phyloP scores from a whole-genome alignment of 23 red algal species.

The Gracilaria caudata region DNA sequence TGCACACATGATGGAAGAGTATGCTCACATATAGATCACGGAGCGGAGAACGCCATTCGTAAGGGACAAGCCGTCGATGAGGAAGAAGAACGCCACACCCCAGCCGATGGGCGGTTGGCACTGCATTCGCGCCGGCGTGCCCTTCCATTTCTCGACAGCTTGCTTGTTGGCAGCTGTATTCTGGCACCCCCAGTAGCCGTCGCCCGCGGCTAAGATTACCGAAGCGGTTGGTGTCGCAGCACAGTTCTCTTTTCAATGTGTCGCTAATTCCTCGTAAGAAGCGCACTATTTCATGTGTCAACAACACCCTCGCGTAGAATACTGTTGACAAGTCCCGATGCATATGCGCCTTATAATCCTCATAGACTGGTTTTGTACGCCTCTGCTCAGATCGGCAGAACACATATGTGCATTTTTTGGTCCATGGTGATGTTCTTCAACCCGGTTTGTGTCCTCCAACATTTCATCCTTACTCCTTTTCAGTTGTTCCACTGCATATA shows the following conservation, averaged over 20 bases:
- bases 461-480: background rate
- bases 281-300: background rate
- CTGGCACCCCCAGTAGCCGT: background rate
- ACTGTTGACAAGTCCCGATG: background rate
- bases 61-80: background rate
- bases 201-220: background rate
- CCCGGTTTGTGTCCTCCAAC: background rate
- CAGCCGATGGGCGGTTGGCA: no score
- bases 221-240: background rate
- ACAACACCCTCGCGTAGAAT: background rate
- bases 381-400: background rate
- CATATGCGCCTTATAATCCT: constrained; percentile 11
- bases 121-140: background rate
- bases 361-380: background rate
- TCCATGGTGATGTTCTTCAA: background rate
- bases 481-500: background rate
- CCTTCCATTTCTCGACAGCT: background rate
- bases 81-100: no score
- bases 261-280: background rate
- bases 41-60: background rate
- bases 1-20: background rate
- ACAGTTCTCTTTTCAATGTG: background rate
- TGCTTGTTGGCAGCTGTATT: constrained; percentile 1
- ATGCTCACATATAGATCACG: background rate
- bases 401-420: background rate